These are phyloP conservation scores for Debaryomyces castellii DNA, from an alignment of 805 yeast genomes.

Conservation along the genomic window DNA sequence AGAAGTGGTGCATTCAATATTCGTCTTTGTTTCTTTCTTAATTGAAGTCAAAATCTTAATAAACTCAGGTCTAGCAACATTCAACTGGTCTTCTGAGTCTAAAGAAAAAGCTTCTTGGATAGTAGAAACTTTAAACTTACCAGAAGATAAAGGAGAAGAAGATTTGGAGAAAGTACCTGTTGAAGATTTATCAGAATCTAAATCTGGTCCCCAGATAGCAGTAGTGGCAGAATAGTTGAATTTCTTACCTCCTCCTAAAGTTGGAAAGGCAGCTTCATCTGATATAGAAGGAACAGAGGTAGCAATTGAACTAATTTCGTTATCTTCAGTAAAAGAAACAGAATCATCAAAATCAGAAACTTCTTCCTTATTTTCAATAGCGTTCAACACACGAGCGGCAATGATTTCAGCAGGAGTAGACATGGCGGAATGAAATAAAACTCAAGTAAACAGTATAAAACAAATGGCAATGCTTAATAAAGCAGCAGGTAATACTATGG, in stretches of 20 bases:
- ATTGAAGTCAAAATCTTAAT: slow-evolving; percentile 63
- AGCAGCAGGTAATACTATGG: slow-evolving; percentile 17
- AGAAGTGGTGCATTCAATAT: slow-evolving; percentile 81
- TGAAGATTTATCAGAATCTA: slow-evolving; percentile 15
- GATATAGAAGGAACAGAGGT: slow-evolving; percentile 39
- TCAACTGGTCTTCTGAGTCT: slow-evolving; percentile 65
- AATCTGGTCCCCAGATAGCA: slow-evolving; percentile 42
- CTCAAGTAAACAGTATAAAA: slow-evolving; percentile 7
- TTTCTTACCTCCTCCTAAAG: slow-evolving; percentile 49
- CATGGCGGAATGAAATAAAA: slow-evolving; percentile 18
- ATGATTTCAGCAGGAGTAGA: slow-evolving; percentile 49
- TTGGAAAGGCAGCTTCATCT: slow-evolving; percentile 63
- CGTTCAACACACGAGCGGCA: slow-evolving; percentile 38
- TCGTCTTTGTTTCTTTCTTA: slow-evolving; percentile 59
- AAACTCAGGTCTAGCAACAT: slow-evolving; percentile 62
- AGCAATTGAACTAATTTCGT: slow-evolving; percentile 6
- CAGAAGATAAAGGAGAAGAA: slow-evolving; percentile 20
- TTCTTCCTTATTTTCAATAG: slow-evolving; percentile 1
- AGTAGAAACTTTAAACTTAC: slow-evolving; percentile 49
- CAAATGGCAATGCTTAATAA: slow-evolving; percentile 18
- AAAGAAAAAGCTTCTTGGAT: slow-evolving; percentile 81
- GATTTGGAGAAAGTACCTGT: slow-evolving; percentile 16
- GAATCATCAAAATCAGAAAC: slow-evolving; percentile 16
- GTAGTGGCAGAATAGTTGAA: slow-evolving; percentile 22
- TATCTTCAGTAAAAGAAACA: slow-evolving; percentile 8